These are phyloP conservation scores for Saccharomyces hybrid DNA, from an alignment of 1,139 yeast genomes.

Conservation along the genomic window DNA sequence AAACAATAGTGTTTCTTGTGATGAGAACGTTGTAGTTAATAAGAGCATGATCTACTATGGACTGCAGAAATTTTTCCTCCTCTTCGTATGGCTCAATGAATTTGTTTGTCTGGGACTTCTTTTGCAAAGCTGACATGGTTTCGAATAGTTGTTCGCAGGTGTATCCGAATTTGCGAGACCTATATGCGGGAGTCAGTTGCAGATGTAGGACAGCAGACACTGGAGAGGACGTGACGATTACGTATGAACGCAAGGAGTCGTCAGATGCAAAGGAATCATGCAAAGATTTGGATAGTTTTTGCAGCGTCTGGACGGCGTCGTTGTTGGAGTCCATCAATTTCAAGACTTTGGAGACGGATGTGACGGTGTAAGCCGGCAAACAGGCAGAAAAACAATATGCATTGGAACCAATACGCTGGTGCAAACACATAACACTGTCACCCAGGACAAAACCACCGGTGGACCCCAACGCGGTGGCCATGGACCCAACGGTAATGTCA, in stretches of 20 bases:
- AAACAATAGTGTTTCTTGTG: constrained; percentile 59
- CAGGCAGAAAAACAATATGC: constrained; percentile 95
- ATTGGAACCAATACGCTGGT: constrained; percentile 81
- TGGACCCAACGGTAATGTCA: constrained; percentile 79
- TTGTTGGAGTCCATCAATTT: constrained; percentile 37
- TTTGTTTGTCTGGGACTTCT: constrained; percentile 29
- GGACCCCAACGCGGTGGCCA: constrained; percentile 78
- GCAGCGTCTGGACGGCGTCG: constrained; percentile 31
- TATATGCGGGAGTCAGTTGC: constrained; percentile 38
- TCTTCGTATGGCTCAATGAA: constrained; percentile 41
- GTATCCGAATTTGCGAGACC: constrained; percentile 24
- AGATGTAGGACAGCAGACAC: constrained; percentile 65
- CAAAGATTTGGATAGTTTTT: constrained; percentile 33
- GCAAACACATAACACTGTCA: constrained; percentile 71
- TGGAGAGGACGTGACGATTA: constrained; percentile 50
- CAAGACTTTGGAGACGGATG: constrained; percentile 57
- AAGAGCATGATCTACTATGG: constrained; percentile 49
- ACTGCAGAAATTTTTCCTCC: constrained; percentile 58
- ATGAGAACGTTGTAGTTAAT: constrained; percentile 49
- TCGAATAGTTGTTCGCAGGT: constrained; percentile 26
- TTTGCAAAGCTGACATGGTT: constrained; percentile 23
- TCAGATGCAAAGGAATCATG: constrained; percentile 34
- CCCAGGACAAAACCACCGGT: constrained; percentile 97
- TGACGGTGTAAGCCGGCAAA: constrained; percentile 85
- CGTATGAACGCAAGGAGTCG: constrained; percentile 30